Percentiles rank a stretch among this genome's conserved stretches.
Conservation (phyloP, 2,329 filamentous ascomycete species). For the Orbilia quercus region DNA sequence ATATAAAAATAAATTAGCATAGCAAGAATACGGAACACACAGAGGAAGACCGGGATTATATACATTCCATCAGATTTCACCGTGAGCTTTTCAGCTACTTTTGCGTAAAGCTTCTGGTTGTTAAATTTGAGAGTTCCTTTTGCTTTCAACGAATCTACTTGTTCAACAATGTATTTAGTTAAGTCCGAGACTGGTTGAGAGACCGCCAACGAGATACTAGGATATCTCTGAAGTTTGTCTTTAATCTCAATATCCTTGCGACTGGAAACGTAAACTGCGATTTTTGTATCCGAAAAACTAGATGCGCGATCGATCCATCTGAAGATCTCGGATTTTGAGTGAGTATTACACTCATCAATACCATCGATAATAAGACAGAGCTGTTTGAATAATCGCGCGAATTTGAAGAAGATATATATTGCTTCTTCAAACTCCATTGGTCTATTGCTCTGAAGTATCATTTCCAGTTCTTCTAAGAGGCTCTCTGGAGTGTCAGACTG, state of each 20-base stretch:
- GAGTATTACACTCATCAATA: slow-evolving; percentile 56
- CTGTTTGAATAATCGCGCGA: slow-evolving; percentile 12
- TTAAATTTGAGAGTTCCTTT: slow-evolving; percentile 23
- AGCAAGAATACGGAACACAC: no score
- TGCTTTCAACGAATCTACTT: slow-evolving; percentile 5
- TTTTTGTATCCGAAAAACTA: neutral
- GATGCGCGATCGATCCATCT: slow-evolving; percentile 15
- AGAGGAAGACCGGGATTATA: no score
- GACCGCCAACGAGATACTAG: slow-evolving; percentile 17
- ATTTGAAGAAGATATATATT: slow-evolving; percentile 21
- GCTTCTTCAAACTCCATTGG: slow-evolving; percentile 21
- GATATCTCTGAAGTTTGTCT: slow-evolving; percentile 11
- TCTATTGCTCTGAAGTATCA: slow-evolving; percentile 10
- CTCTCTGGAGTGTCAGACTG: slow-evolving; percentile 19
- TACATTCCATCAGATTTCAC: slow-evolving; percentile 37
- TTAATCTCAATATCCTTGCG: slow-evolving; percentile 51
- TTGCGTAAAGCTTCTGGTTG: slow-evolving; percentile 15
- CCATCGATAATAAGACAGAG: slow-evolving; percentile 56
- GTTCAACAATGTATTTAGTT: slow-evolving; percentile 14
- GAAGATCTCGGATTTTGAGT: slow-evolving; percentile 31
- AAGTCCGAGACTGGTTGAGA: slow-evolving; percentile 18
- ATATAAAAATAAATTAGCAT: slow-evolving; percentile 10
- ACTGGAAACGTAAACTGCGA: slow-evolving; percentile 55
- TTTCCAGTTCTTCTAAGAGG: slow-evolving; percentile 27
- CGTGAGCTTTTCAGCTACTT: slow-evolving; percentile 24